phyloP scores from a whole-genome alignment of 495 filamentous ascomycete genomes.

The Neurospora tetrasperma region DNA sequence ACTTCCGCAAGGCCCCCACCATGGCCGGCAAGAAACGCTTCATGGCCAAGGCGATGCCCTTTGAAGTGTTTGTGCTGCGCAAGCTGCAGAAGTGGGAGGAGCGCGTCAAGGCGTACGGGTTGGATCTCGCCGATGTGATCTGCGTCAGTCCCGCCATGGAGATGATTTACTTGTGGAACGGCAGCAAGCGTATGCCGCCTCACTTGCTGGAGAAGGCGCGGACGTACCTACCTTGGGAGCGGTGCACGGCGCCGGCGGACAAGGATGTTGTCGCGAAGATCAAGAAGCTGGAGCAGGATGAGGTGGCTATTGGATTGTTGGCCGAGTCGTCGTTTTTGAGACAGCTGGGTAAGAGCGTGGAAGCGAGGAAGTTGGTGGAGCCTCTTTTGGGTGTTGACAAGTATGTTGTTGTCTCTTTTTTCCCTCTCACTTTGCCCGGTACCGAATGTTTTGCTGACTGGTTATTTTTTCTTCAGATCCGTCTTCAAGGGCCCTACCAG shows the following conservation, averaged over 20 bases:
- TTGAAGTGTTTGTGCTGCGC: constrained; percentile 76
- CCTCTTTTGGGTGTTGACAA: constrained; percentile 54
- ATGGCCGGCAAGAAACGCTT: constrained; percentile 79
- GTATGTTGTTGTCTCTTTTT: constrained; percentile 18
- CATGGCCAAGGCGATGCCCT: constrained; percentile 80
- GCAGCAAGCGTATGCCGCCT: constrained; percentile 62
- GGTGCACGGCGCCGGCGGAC: constrained; percentile 40
- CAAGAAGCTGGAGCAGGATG: constrained; percentile 57
- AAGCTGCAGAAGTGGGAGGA: constrained; percentile 89
- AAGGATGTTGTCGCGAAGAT: constrained; percentile 43
- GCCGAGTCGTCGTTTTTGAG: constrained; percentile 59
- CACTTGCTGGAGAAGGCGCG: constrained; percentile 56
- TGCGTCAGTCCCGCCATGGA: constrained; percentile 79
- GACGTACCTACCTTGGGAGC: constrained; percentile 51
- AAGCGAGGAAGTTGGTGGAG: constrained; percentile 55
- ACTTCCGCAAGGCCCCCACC: constrained; percentile 59
- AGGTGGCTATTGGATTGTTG: constrained; percentile 58
- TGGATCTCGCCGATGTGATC: constrained; percentile 70
- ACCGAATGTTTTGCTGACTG: background rate
- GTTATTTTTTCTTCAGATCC: constrained; percentile 21
- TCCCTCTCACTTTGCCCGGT: background rate
- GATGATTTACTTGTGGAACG: constrained; percentile 96
- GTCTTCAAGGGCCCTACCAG: constrained; percentile 62
- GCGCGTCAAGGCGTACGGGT: constrained; percentile 54
- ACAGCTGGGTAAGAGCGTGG: constrained; percentile 45